Conservation (phyloP, 2,329 filamentous ascomycete species). For the Tolypocladium sp. region DNA sequence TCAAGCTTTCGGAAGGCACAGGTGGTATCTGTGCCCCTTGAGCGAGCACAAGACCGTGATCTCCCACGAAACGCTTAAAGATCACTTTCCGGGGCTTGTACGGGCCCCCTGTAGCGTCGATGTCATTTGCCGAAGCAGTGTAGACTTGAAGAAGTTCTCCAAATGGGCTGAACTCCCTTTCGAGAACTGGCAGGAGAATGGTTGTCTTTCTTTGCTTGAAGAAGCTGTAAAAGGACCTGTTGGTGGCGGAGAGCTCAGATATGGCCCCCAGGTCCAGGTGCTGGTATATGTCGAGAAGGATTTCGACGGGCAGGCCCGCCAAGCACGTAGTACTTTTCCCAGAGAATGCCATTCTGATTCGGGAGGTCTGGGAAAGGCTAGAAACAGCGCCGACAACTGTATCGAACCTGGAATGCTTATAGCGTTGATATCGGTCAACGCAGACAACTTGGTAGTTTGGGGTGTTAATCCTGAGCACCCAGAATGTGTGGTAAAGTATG, state of each 20-base stretch:
- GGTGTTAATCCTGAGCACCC: neutral
- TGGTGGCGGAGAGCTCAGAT: slow-evolving; percentile 26
- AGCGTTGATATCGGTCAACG: neutral
- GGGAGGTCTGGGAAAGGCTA: neutral
- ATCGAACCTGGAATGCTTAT: neutral
- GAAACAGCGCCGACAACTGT: neutral
- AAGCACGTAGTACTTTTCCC: slow-evolving; percentile 11
- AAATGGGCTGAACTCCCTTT: slow-evolving; percentile 32
- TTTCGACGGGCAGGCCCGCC: slow-evolving; percentile 32
- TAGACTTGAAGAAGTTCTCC: slow-evolving; percentile 37
- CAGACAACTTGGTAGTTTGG: neutral
- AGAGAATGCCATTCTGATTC: slow-evolving; percentile 9
- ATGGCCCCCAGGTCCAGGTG: slow-evolving; percentile 31
- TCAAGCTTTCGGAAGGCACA: neutral
- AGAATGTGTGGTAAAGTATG: neutral
- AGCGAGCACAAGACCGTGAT: slow-evolving; percentile 17
- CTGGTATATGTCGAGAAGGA: slow-evolving; percentile 38
- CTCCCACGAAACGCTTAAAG: slow-evolving; percentile 26
- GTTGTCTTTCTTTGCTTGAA: slow-evolving; percentile 28
- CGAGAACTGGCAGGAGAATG: slow-evolving; percentile 33
- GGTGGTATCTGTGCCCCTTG: neutral
- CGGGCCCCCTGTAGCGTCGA: slow-evolving; percentile 17
- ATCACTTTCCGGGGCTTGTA: slow-evolving; percentile 30
- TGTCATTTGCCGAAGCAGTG: slow-evolving; percentile 29
- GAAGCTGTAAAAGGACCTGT: slow-evolving; percentile 28